Conservation (phyloP, 768 basidiomycete species). For the Glaciozyma antarctica region DNA sequence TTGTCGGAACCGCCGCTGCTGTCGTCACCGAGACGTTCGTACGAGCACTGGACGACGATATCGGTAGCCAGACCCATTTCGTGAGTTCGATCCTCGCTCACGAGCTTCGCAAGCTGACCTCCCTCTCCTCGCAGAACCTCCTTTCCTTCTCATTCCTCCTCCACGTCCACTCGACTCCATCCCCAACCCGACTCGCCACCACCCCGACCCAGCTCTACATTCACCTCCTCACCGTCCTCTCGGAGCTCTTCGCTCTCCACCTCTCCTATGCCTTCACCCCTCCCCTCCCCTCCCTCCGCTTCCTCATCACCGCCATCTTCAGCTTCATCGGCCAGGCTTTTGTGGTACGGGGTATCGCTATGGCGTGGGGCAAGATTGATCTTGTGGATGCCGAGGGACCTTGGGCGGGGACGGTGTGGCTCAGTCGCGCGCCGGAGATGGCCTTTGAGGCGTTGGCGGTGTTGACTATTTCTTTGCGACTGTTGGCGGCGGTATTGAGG, state of each 20-base stretch:
- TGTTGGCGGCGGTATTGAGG: background rate
- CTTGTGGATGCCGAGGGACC: background rate
- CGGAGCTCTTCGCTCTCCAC: conserved; percentile 20
- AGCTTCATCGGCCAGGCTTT: conserved; percentile 10
- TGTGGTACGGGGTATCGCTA: background rate
- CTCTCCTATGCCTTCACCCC: conserved; percentile 14
- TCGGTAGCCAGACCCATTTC: background rate
- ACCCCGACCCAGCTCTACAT: conserved; percentile 9
- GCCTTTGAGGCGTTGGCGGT: conserved; percentile 9
- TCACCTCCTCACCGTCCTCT: conserved; percentile 9
- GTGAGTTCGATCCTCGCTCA: too few relatives aligned
- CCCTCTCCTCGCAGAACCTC: conserved; percentile 18
- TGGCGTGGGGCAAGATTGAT: background rate
- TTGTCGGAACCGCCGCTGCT: conserved; percentile 6
- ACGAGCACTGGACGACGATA: conserved; percentile 17
- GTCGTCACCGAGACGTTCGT: conserved; percentile 19
- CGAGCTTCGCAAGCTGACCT: too few relatives aligned
- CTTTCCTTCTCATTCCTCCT: conserved; percentile 27
- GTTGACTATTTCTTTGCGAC: conserved; percentile 1
- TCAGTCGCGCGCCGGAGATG: conserved; percentile 26
- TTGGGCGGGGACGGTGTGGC: conserved; percentile 15
- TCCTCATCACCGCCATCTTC: conserved; percentile 15
- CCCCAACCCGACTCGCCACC: background rate
- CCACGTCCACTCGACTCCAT: conserved; percentile 18
- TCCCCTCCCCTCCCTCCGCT: background rate